Evolutionary conservation across 2,329 filamentous ascomycete genomes (phyloP).

Genomic region (Penicillium brevicompactum): DNA sequence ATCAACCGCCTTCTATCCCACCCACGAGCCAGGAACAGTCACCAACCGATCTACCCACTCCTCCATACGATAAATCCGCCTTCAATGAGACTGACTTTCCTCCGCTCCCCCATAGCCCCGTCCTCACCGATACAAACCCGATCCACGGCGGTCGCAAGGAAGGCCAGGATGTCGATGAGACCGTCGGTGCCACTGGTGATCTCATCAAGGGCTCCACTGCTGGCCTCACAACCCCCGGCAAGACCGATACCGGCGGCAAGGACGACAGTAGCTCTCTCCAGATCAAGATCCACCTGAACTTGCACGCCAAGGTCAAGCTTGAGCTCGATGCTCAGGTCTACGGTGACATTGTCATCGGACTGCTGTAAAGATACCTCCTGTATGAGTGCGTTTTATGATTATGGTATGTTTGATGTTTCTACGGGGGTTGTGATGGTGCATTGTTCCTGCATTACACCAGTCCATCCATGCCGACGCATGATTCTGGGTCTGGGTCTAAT

Average conservation of each 20-base stretch:
- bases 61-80: background rate
- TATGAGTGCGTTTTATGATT: background rate
- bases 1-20: background rate
- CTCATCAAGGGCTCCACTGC: background rate
- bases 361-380: background rate
- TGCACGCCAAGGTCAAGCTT: slow-evolving; percentile 4
- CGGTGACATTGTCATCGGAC: slow-evolving; percentile 6
- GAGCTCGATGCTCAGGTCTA: slow-evolving; percentile 4
- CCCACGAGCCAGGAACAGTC: background rate
- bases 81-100: background rate
- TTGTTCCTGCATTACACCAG: background rate
- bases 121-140: slow-evolving; percentile 1
- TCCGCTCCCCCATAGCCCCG: slow-evolving; percentile 8
- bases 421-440: background rate
- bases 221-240: slow-evolving; percentile 13
- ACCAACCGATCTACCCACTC: background rate
- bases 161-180: slow-evolving; percentile 5
- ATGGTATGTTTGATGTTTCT: background rate
- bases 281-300: slow-evolving; percentile 5
- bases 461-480: background rate
- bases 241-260: slow-evolving; percentile 3
- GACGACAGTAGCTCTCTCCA: slow-evolving; percentile 1
- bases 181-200: background rate
- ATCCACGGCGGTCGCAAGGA: slow-evolving; percentile 14
- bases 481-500: background rate